These are phyloP conservation scores for Planoprotostelium fungivorum DNA, from an alignment of 78 protist species.

Conservation along the genomic window DNA sequence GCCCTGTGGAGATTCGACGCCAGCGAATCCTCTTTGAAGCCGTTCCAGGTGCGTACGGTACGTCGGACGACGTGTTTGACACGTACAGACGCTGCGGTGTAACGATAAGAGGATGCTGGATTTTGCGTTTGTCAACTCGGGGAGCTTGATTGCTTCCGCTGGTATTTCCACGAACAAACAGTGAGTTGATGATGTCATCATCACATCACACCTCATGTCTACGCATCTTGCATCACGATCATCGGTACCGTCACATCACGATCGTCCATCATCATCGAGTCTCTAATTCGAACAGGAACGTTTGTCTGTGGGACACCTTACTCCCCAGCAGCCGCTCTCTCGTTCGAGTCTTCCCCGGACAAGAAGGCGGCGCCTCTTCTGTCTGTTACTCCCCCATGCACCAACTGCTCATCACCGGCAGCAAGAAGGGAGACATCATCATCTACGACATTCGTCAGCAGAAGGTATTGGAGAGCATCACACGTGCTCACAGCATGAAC, in stretches of 20 bases:
- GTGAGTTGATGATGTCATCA: too few species aligned
- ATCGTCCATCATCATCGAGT: background rate
- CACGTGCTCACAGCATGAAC: slow-evolving; percentile 37
- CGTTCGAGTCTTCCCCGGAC: slow-evolving; percentile 34
- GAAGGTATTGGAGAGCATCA: slow-evolving; percentile 21
- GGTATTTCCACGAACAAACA: slow-evolving; percentile 21
- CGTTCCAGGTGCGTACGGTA: slow-evolving; percentile 18
- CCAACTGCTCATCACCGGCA: slow-evolving; percentile 42
- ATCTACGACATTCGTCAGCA: slow-evolving; percentile 48
- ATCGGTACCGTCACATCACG: too few species aligned
- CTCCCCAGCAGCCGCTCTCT: slow-evolving; percentile 37
- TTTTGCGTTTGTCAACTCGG: slow-evolving; percentile 43
- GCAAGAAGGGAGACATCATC: slow-evolving; percentile 38
- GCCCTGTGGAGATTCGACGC: slow-evolving; percentile 50
- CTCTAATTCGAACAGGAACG: slow-evolving; percentile 15
- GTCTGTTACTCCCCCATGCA: slow-evolving; percentile 37
- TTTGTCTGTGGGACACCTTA: slow-evolving; percentile 50
- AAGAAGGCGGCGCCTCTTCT: slow-evolving; percentile 46
- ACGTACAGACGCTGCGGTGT: slow-evolving; percentile 13
- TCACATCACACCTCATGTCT: too few species aligned
- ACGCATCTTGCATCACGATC: too few species aligned
- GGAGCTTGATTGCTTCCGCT: slow-evolving; percentile 44
- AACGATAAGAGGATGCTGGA: slow-evolving; percentile 39
- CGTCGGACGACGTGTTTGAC: background rate
- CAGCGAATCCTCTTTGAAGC: slow-evolving; percentile 37